Evolutionary conservation across 1,284 basidiomycete genomes (phyloP).

Genomic region (Ustilago crameri): DNA sequence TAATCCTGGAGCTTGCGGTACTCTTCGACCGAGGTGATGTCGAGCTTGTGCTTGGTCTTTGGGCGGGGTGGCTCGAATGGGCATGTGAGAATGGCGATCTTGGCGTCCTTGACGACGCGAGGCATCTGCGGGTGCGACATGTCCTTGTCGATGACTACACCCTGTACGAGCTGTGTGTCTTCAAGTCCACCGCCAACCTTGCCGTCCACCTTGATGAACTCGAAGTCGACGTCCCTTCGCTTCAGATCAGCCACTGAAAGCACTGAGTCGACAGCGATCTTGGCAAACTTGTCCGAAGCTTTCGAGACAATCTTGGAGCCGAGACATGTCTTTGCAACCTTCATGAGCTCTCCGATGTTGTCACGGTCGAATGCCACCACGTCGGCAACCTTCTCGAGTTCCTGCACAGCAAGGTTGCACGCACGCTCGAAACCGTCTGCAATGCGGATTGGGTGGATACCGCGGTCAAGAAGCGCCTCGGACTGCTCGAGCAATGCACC

Average conservation of each 20-base stretch:
- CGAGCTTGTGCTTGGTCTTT: slow-evolving; percentile 99
- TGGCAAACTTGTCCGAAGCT: slow-evolving; percentile 91
- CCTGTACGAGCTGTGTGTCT: slow-evolving; percentile 90
- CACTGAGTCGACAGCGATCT: slow-evolving; percentile 97
- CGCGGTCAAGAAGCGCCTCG: slow-evolving; percentile 86
- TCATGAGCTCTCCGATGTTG: slow-evolving; percentile 78
- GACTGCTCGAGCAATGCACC: slow-evolving; percentile 92
- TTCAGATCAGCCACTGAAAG: slow-evolving; percentile 93
- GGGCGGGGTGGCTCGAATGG: slow-evolving; percentile 98
- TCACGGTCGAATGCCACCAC: slow-evolving; percentile 83
- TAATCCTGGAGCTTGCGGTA: slow-evolving; percentile 94
- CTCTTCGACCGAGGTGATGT: slow-evolving; percentile 97
- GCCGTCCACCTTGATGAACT: slow-evolving; percentile 98
- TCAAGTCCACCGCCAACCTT: slow-evolving; percentile 97
- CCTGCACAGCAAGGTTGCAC: slow-evolving; percentile 85
- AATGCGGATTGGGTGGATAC: slow-evolving; percentile 97
- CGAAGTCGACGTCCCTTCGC: slow-evolving; percentile 94
- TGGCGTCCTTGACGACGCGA: slow-evolving; percentile 83
- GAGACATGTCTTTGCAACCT: slow-evolving; percentile 93
- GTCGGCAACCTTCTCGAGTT: slow-evolving; percentile 94
- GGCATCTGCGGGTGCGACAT: slow-evolving; percentile 99
- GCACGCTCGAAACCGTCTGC: slow-evolving; percentile 97
- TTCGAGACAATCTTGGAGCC: slow-evolving; percentile 99
- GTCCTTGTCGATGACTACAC: slow-evolving; percentile 98
- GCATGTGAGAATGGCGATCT: slow-evolving; percentile 95